These are phyloP conservation scores for Nidularia sp. DNA, from an alignment of 768 basidiomycete genomes.

Conservation along the genomic window DNA sequence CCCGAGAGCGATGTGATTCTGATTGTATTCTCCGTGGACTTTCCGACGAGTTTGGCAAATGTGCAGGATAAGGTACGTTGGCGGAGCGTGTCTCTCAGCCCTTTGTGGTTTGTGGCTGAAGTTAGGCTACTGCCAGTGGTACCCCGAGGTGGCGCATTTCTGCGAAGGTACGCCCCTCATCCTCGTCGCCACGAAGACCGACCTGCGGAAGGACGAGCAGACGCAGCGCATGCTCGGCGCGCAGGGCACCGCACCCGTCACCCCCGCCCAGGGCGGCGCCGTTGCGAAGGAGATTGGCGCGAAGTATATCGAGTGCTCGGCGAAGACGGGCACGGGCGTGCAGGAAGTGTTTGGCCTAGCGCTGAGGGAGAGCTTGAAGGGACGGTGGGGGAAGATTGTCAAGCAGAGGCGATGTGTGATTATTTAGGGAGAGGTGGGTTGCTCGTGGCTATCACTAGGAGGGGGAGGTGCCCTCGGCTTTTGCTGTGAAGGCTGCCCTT, in stretches of 20 bases:
- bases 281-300: conserved; percentile 94
- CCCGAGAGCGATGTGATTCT: conserved; percentile 90
- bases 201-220: conserved; percentile 82
- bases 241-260: conserved; percentile 81
- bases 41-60: conserved; percentile 86
- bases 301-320: conserved; percentile 89
- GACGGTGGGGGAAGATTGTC: conserved; percentile 70
- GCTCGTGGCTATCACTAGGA: neutral
- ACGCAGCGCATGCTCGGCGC: conserved; percentile 87
- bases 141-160: conserved; percentile 89
- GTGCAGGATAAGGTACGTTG: conserved; percentile 78
- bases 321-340: conserved; percentile 87
- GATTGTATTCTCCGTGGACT: conserved; percentile 92
- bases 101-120: too few species aligned
- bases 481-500: too few species aligned
- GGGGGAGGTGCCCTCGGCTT: neutral
- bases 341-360: conserved; percentile 91
- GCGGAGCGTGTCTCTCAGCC: neutral
- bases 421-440: conserved; percentile 16
- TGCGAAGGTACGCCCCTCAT: conserved; percentile 87
- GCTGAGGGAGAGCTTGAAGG: conserved; percentile 83
- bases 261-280: conserved; percentile 74
- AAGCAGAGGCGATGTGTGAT: conserved; percentile 73
- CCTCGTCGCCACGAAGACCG: conserved; percentile 91
- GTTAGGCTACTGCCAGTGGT: conserved; percentile 56